Base-by-base conservation (phyloP, 768 basidiomycete genomes). In the Trametes maxima region DNA sequence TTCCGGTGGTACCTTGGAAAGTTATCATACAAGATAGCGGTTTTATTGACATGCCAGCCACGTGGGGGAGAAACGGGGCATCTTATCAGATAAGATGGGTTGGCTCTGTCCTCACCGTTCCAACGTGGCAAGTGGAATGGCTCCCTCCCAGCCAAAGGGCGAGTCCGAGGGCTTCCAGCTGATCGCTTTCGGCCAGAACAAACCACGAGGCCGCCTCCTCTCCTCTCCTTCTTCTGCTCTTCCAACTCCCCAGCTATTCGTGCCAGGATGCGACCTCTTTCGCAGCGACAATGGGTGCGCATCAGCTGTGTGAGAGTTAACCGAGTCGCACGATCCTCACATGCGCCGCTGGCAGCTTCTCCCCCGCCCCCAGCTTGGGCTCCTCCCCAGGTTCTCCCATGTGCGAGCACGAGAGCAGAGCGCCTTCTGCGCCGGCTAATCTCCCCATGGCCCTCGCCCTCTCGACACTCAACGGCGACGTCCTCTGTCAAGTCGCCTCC, bases 41-140 rank as follows among this genome's bases (percentile, higher is more conserved):
- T n/a, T 33, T 8, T 33, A 33, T 33, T 33, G 28, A 3, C 28
- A 8, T n/a, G 28, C 28, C 8, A 25, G 5, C 28, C 44, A 35
- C 24, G 42, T 45, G 42, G 6, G n/a, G 4, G 16, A 3, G 4
- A 7, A 11, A 16, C 16, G 36, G 8, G 36, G 62, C 44, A 62
- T 62, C 60, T 62, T 57, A 62, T 62, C 60, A 35, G 60, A 62
- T 62, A 37, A 62, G 60, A 62, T 62, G 33, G n/a, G 10, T 19
- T 25, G 14, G 22, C 40, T 44, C 47, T 37, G 17, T 36, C 40
- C 28, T 16, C 54, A 17, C 28, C 42, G 2, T 28, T 35, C 10
- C 42, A 37, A 19, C 36, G 36, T 40, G 52, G 39, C 52, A 8
- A 40, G 22, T 33, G 28, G 28, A 22, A 53, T 53, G 52, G 24